phyloP scores from a whole-genome alignment of 768 basidiomycete genomes.

The Psilocybe cubensis region DNA sequence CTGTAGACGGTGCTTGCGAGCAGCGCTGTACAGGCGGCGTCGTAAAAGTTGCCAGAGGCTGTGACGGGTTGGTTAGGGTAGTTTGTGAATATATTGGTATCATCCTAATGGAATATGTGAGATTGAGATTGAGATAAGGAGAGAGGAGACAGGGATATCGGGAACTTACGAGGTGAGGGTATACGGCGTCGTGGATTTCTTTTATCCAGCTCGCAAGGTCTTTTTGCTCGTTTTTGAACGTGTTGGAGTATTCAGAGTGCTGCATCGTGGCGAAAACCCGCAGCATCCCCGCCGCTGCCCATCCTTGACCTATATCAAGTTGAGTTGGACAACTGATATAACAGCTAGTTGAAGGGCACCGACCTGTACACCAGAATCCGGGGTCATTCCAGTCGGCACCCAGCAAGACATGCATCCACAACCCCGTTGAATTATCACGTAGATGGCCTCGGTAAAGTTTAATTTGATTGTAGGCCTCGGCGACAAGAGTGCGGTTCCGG shows the following conservation, averaged over 20 bases:
- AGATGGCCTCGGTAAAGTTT: constrained; percentile 72
- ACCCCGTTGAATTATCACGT: constrained; percentile 49
- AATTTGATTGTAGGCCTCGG: constrained; percentile 73
- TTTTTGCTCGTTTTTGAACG: constrained; percentile 51
- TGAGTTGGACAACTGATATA: background rate
- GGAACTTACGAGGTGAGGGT: constrained; percentile 55
- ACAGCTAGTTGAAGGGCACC: constrained; percentile 5
- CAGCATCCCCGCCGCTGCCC: constrained; percentile 89
- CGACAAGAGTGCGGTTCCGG: constrained; percentile 58
- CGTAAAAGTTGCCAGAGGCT: constrained; percentile 59
- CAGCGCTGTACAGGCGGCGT: constrained; percentile 74
- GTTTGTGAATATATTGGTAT: constrained; percentile 63
- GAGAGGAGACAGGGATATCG: no score
- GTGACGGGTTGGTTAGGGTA: constrained; percentile 58
- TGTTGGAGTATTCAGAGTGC: constrained; percentile 55
- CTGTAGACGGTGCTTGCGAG: constrained; percentile 80
- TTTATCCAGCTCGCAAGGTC: constrained; percentile 67
- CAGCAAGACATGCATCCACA: constrained; percentile 80
- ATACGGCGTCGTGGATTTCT: constrained; percentile 80
- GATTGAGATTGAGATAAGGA: no score
- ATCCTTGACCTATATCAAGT: constrained; percentile 69
- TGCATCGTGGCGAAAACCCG: constrained; percentile 79
- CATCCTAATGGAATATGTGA: constrained; percentile 35
- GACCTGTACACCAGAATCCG: constrained; percentile 84
- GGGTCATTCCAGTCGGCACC: constrained; percentile 56